Evolutionary conservation across 768 basidiomycete species (phyloP).

Genomic region (Leccinum broughii): DNA sequence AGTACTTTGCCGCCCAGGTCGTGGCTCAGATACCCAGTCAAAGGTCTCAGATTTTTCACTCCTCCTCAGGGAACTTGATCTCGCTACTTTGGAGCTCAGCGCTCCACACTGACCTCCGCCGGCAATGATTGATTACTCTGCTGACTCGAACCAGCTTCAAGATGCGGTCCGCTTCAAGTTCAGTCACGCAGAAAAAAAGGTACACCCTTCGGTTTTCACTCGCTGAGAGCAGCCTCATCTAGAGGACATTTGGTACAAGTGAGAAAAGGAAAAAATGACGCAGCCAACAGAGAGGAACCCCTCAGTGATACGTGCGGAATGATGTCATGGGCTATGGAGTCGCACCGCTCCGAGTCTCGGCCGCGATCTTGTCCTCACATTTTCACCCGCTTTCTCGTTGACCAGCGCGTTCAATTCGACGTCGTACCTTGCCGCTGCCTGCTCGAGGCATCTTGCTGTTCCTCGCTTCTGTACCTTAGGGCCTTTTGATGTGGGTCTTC

Average conservation of each 20-base stretch:
- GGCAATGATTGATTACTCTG: not conserved
- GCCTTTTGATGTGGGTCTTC: not conserved
- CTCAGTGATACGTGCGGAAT: not conserved
- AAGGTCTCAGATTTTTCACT: not conserved
- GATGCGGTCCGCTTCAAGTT: not conserved
- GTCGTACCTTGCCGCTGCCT: not conserved
- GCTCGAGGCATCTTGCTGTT: not conserved
- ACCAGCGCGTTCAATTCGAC: not conserved
- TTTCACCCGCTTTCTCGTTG: not conserved
- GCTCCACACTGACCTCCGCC: not conserved
- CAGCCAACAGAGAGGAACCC: not conserved
- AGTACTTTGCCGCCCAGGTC: not conserved
- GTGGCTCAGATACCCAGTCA: not conserved
- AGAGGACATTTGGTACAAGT: not conserved
- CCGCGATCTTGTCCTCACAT: not conserved
- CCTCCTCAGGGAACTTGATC: not conserved
- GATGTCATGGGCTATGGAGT: constrained; percentile 2
- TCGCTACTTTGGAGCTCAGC: not conserved
- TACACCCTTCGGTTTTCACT: not conserved
- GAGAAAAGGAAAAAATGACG: not conserved
- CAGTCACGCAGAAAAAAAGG: not conserved
- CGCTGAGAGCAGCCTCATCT: not conserved
- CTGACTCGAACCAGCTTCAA: not conserved
- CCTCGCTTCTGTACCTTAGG: not conserved
- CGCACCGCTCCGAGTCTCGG: not conserved